Evolutionary conservation across 2,329 filamentous ascomycete species (phyloP), one percentile per base, ranked within the genome.

Genomic region (Neofusicoccum laricinum): DNA sequence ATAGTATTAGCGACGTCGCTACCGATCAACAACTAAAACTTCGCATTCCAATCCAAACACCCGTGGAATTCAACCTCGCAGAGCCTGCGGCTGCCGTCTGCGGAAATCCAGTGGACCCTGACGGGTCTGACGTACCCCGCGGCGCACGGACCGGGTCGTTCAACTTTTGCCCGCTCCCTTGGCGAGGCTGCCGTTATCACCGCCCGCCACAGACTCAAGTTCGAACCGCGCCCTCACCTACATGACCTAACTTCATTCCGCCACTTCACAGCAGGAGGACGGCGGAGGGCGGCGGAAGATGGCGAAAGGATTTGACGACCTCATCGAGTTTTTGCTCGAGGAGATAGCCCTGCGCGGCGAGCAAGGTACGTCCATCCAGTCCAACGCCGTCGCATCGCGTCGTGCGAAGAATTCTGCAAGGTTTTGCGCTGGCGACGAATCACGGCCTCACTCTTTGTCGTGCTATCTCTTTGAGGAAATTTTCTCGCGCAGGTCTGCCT

Each of bases 311-410:
- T 77, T 86, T 66, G 85, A 86, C 71, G 80, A 82, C 57, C 75
- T 89, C 68, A 79, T 88, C 66, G 81, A 87, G 71, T 84, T 81
- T 74, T 71, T 88, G 64, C 77, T 88, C 53, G 81, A 82, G 66
- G 83, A 86, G 73, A 82, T 88, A 72, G 86, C 86, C 25, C 79
- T 88, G 51, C 81, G 81, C 68, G 85, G 86, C 67, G 79, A 80
- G 61, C 78, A 82, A 80, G 86, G 86, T 87, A 78, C 70, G 84
- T 79, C 61, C 30, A 36, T 17, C 64, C 63, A 30, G 49, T 38
- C 25, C 32, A 12, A 34, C 50, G 25, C n/a, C 40, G 38, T 38
- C 62, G 30, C 53, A 50, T 40, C 48, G 40, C 63, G 25, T 32
- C 15, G 50, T 51, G 53, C 48, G 61, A 61, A 45, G 45, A 53